These are phyloP conservation scores for Sisymbrium irio DNA, from an alignment of 345 rosid species.

Conservation along the genomic window DNA sequence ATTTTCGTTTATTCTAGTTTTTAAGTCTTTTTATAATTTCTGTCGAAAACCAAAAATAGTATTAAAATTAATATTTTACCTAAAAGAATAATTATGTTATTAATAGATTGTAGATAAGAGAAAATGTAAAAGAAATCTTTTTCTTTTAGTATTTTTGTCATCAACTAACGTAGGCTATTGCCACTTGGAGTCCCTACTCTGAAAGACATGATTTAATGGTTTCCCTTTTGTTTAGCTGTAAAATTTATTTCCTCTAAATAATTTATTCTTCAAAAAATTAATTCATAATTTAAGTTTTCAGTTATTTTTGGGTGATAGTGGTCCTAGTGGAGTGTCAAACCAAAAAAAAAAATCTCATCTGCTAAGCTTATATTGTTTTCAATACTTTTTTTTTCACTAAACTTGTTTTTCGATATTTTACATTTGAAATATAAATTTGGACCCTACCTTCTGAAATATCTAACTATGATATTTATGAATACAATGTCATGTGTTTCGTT, in stretches of 20 bases:
- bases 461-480: slow-evolving; percentile 12
- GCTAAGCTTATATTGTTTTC: background rate
- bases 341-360: slow-evolving; percentile 26
- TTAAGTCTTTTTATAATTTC: no score
- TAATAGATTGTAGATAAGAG: background rate
- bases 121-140: background rate
- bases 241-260: background rate
- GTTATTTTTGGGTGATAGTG: slow-evolving; percentile 33
- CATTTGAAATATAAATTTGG: background rate
- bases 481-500: background rate
- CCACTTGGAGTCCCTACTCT: slow-evolving; percentile 29
- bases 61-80: no score
- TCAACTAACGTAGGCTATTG: background rate
- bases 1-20: no score
- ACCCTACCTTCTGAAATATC: slow-evolving; percentile 26
- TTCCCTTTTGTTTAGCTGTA: slow-evolving; percentile 34
- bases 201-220: slow-evolving; percentile 31
- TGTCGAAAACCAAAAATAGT: no score
- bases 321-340: slow-evolving; percentile 25
- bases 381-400: no score
- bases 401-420: background rate
- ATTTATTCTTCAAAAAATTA: background rate
- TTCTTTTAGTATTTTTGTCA: background rate
- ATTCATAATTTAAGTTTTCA: slow-evolving; percentile 9
- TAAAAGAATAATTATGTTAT: no score